These are phyloP conservation scores for Asterochloris sp. DNA, from an alignment of 139 green algal species.

Conservation along the genomic window DNA sequence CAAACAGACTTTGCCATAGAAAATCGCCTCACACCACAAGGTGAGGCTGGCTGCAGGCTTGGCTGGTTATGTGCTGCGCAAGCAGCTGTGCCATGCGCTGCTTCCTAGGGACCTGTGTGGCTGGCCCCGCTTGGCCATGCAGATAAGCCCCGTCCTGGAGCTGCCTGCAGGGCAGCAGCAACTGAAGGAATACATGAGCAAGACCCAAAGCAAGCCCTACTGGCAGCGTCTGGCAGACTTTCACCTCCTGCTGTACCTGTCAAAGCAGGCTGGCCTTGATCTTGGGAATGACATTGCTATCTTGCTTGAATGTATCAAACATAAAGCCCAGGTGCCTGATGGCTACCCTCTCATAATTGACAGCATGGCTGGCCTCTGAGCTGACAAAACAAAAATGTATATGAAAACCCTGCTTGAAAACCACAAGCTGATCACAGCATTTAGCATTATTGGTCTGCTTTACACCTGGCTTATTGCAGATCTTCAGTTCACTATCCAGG, in stretches of 20 bases:
- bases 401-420: background rate
- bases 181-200: constrained; percentile 75
- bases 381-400: background rate
- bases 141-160: background rate
- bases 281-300: constrained; percentile 63
- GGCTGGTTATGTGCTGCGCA: background rate
- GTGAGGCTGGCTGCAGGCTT: background rate
- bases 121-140: background rate
- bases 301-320: constrained; percentile 65
- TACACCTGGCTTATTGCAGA: no score
- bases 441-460: no score
- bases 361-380: constrained; percentile 62
- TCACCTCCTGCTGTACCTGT: constrained; percentile 94
- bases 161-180: constrained; percentile 45
- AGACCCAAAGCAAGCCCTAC: constrained; percentile 50
- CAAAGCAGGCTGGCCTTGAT: constrained; percentile 79
- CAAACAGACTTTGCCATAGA: constrained; percentile 84
- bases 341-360: constrained; percentile 90
- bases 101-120: background rate
- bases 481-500: no score
- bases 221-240: constrained; percentile 82
- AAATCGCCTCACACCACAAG: constrained; percentile 85
- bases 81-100: background rate
- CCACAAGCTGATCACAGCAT: no score
- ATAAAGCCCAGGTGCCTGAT: constrained; percentile 62